phyloP scores from a whole-genome alignment of 305 asterid genomes.

The Fraxinus angustifolia region DNA sequence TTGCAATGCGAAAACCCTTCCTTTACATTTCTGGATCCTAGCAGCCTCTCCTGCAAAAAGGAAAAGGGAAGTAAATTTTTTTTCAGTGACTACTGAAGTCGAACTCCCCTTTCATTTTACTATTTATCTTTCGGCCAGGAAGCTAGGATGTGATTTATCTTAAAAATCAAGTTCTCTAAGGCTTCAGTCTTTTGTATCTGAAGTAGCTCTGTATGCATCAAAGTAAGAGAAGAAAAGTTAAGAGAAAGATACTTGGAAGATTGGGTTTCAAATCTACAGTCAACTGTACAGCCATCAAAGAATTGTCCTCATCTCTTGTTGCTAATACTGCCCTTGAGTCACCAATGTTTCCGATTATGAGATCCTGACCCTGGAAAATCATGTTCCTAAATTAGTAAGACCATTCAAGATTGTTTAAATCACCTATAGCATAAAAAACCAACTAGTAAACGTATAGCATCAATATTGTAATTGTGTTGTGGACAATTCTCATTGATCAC shows the following conservation, averaged over 20 bases:
- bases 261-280: slow-evolving; percentile 38
- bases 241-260: slow-evolving; percentile 29
- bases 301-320: slow-evolving; percentile 25
- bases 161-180: not conserved
- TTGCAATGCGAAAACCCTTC: slow-evolving; percentile 31
- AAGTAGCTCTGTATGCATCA: not conserved
- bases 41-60: slow-evolving; percentile 28
- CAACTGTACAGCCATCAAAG: slow-evolving; percentile 31
- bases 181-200: not conserved
- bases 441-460: not conserved
- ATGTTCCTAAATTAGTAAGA: not conserved
- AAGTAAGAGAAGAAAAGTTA: not conserved
- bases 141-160: not conserved
- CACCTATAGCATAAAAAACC: not conserved
- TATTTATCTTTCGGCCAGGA: not conserved
- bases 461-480: not conserved
- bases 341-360: slow-evolving; percentile 36
- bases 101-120: not conserved
- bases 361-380: slow-evolving; percentile 30
- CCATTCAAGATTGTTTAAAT: not conserved
- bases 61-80: not conserved
- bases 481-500: not conserved
- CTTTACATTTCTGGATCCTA: slow-evolving; percentile 32
- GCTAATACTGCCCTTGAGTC: slow-evolving; percentile 38
- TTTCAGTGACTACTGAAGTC: not conserved